These are phyloP conservation scores for Amanita exitialis DNA, from an alignment of 768 basidiomycete species.

Conservation along the genomic window DNA sequence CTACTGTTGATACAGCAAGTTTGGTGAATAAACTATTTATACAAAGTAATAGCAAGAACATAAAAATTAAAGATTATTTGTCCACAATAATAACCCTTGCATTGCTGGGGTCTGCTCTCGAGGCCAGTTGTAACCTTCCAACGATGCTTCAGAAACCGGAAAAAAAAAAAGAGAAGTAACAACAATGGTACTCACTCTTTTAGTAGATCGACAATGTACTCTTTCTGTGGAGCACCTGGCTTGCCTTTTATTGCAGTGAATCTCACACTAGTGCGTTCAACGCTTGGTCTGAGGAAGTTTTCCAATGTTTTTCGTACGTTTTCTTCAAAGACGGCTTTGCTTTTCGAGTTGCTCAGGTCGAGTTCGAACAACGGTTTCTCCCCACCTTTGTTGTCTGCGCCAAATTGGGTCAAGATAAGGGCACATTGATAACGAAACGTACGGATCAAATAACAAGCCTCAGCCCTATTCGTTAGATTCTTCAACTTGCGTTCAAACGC, in stretches of 20 bases:
- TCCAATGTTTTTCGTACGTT: background rate
- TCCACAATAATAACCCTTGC: background rate
- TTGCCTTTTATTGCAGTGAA: background rate
- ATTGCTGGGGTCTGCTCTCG: background rate
- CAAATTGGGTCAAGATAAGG: background rate
- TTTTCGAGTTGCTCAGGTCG: background rate
- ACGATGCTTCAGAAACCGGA: background rate
- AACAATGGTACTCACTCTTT: background rate
- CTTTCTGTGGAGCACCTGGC: background rate
- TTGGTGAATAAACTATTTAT: background rate
- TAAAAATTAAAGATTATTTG: background rate
- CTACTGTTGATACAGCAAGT: slow-evolving; percentile 1
- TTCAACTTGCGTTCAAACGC: background rate
- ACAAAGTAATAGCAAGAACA: background rate
- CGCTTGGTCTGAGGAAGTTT: slow-evolving; percentile 1
- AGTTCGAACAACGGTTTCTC: background rate
- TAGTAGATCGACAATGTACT: background rate
- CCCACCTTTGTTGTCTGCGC: background rate
- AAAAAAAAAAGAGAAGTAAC: background rate
- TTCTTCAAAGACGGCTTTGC: background rate
- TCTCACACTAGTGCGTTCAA: background rate
- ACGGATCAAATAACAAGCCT: slow-evolving; percentile 3
- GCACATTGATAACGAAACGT: background rate
- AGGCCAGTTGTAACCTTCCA: background rate
- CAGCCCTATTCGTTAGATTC: slow-evolving; percentile 1